Percentiles rank a stretch among this genome's conserved stretches.
These are phyloP conservation scores for Mucor ambiguus DNA, from an alignment of 371 early-diverging fungal genomes.

Conservation along the genomic window DNA sequence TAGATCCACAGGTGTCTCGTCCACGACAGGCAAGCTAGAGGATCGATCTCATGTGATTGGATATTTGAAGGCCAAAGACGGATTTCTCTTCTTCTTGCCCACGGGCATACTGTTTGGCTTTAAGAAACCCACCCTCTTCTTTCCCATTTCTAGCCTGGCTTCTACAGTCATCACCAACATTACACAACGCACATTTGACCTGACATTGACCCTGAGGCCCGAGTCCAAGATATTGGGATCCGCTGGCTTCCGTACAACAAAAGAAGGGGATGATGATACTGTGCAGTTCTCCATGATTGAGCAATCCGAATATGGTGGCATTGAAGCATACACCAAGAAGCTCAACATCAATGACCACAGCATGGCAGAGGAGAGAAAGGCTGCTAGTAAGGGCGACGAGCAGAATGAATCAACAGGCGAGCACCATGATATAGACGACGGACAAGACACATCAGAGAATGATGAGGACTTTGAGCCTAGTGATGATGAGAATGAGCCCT, in stretches of 20 bases:
- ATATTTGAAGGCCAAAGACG: conserved; percentile 53
- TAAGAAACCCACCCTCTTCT: conserved; percentile 59
- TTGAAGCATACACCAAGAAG: conserved; percentile 49
- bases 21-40: conserved; percentile 35
- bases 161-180: conserved; percentile 42
- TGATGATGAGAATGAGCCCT: conserved; percentile 43
- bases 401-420: conserved; percentile 6
- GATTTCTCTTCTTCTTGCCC: conserved; percentile 55
- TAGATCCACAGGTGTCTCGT: conserved; percentile 28
- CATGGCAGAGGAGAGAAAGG: conserved; percentile 45
- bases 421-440: conserved; percentile 2
- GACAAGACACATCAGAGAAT: conserved; percentile 24
- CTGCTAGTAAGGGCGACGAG: conserved; percentile 14
- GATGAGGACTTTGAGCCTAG: conserved; percentile 46
- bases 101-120: conserved; percentile 65
- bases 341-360: conserved; percentile 43
- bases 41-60: conserved; percentile 34
- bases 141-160: conserved; percentile 40
- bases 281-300: conserved; percentile 62
- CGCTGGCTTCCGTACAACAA: conserved; percentile 5
- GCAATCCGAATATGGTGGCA: conserved; percentile 51
- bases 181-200: conserved; percentile 61
- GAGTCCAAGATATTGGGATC: conserved; percentile 24
- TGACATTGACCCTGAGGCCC: conserved; percentile 31
- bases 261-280: conserved; percentile 30